Percentiles rank a stretch among this genome's conserved stretches.
Conservation (phyloP, 371 early-diverging fungal species). For the Smittium mucronatum region DNA sequence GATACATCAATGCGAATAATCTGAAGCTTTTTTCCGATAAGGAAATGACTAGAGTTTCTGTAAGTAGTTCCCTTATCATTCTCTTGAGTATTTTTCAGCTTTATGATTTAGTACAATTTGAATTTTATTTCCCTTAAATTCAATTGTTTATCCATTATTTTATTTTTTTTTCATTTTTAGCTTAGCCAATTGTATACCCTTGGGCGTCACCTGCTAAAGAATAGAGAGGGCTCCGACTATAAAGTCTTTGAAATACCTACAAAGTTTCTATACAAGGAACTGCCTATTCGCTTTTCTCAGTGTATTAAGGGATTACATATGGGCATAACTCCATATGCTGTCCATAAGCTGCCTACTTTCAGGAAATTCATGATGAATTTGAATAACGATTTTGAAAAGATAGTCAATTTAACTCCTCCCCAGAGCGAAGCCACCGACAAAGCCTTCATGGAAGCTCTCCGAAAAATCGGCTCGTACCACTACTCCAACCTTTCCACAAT, state of each 20-base stretch:
- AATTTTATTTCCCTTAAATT: no score
- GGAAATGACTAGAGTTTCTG: background rate
- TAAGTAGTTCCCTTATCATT: no score
- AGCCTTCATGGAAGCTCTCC: slow-evolving; percentile 36
- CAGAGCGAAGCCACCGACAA: slow-evolving; percentile 22
- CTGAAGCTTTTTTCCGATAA: background rate
- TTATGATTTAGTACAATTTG: no score
- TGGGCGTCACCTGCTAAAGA: slow-evolving; percentile 26
- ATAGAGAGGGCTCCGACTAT: slow-evolving; percentile 20
- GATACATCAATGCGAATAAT: background rate
- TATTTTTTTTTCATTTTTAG: slow-evolving; percentile 11
- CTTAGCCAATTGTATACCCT: slow-evolving; percentile 33
- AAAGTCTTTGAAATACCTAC: slow-evolving; percentile 35
- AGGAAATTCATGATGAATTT: slow-evolving; percentile 32
- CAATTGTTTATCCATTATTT: background rate
- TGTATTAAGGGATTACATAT: slow-evolving; percentile 40
- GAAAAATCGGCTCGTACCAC: slow-evolving; percentile 19
- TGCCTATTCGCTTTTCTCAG: slow-evolving; percentile 55
- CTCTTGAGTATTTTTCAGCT: no score
- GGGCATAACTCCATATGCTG: slow-evolving; percentile 31
- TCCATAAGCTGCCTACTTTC: slow-evolving; percentile 35
- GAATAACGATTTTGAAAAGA: slow-evolving; percentile 32
- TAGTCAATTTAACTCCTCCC: slow-evolving; percentile 32
- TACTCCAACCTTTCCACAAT: slow-evolving; percentile 26
- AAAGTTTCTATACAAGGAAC: slow-evolving; percentile 48